A percentile compares a stretch with the other conserved stretches of the same genome.
phyloP scores from a whole-genome alignment of 2,329 filamentous ascomycete genomes.

The Domatiomyces globalis region DNA sequence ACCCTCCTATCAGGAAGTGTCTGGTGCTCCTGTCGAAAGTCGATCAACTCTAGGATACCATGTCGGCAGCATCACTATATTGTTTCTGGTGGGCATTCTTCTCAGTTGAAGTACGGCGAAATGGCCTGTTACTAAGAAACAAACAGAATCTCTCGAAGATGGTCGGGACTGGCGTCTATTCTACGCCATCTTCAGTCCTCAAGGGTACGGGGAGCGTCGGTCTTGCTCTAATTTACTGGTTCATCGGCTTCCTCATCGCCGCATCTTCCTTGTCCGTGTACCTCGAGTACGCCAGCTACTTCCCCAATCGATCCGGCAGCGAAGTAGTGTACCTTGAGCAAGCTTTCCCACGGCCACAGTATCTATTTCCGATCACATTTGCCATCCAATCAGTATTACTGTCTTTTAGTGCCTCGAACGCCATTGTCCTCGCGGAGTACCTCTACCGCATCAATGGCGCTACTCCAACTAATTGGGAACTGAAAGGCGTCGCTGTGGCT shows the following conservation, averaged over 20 bases:
- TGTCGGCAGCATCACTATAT: conserved; percentile 41
- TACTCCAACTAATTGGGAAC: conserved; percentile 44
- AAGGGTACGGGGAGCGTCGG: conserved; percentile 48
- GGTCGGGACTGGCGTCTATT: conserved; percentile 51
- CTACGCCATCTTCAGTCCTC: conserved; percentile 39
- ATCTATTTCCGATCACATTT: conserved; percentile 50
- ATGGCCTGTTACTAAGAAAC: background rate
- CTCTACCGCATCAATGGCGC: conserved; percentile 43
- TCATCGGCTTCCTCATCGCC: conserved; percentile 47
- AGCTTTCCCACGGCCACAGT: conserved; percentile 49
- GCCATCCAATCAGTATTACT: conserved; percentile 50
- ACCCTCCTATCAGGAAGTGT: conserved; percentile 46
- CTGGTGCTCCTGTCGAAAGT: conserved; percentile 47
- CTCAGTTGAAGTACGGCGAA: background rate
- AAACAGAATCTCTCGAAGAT: conserved; percentile 25
- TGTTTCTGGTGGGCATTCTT: conserved; percentile 28
- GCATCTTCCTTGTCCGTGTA: conserved; percentile 44
- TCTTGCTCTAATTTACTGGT: conserved; percentile 49
- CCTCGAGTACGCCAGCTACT: conserved; percentile 50
- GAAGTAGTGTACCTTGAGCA: conserved; percentile 58
- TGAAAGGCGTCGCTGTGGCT: conserved; percentile 52
- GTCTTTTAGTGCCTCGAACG: conserved; percentile 53
- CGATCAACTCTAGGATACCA: conserved; percentile 46
- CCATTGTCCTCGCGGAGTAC: conserved; percentile 50
- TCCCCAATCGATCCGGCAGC: conserved; percentile 50